Base-by-base conservation (phyloP, 306 rosid species). In the Canavalia gladiata region DNA sequence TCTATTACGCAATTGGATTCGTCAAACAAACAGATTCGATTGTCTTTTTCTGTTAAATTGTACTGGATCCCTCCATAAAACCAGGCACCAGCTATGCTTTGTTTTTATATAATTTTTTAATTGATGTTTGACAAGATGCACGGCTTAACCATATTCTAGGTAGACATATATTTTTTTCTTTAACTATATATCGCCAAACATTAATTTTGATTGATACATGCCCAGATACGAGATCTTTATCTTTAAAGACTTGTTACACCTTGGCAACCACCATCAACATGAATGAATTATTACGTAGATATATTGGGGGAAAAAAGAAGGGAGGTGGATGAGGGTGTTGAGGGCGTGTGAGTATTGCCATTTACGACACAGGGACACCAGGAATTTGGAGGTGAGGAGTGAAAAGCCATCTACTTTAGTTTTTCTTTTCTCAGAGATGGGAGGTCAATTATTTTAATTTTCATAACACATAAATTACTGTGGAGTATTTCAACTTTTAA, bases 161-260 rank as follows among this genome's bases (percentile, higher is more conserved):
- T 69, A 2, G 70, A 43, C 71, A 46, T 33, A 11, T 46, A n/a
- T n/a, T 39, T 50, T 68, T 33, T 45, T 37, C 51, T 57, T 79
- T 57, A 78, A 43, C 47, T 79, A 79, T 68, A 56, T 58, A 79
- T 58, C 54, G 77, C 78, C 13, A 35, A 63, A 62, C 73, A 60
- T 72, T 56, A 71, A 80, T 33, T 43, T 74, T n/a, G 28, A 12
- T 25, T 43, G 62, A 41, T 54, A 7, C 65, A 43, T 43, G 8
- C 35, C 2, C 28, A 35, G 66, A 50, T 72, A 62, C 55, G 57
- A 50, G 45, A 72, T 64, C 74, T 64, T 81, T 70, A 72, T 64
- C 74, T 64, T 81, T 70, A 7, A 68, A 65, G 80, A 81, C 76
- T 35, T 35, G 39, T 35, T 35, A 35, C 39, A 35, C 39, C 4